Conservation (phyloP, 2,329 filamentous ascomycete genomes). For the Aureobasidium sp. region DNA sequence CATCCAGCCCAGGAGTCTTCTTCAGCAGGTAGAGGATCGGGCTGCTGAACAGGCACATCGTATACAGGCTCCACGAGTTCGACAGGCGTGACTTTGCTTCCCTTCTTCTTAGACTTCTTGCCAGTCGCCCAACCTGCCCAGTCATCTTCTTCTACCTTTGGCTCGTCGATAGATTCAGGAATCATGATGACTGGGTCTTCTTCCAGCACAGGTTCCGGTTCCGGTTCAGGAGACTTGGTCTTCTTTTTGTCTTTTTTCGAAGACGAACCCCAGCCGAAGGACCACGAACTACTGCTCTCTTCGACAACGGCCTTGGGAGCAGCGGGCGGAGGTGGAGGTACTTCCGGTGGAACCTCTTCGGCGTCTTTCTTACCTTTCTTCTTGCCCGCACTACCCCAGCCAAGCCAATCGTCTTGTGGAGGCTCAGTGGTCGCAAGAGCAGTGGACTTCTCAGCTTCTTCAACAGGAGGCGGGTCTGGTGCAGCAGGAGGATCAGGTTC, state of each 20-base stretch:
- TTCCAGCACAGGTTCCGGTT: slow-evolving; percentile 16
- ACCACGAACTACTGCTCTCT: slow-evolving; percentile 42
- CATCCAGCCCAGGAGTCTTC: slow-evolving; percentile 23
- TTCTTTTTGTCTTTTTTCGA: slow-evolving; percentile 47
- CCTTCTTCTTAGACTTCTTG: slow-evolving; percentile 48
- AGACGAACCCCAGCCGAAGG: slow-evolving; percentile 46
- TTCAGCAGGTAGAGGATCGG: slow-evolving; percentile 22
- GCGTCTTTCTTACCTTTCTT: slow-evolving; percentile 24
- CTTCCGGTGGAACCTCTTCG: slow-evolving; percentile 17
- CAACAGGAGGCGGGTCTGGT: slow-evolving; percentile 16
- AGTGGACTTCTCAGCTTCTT: slow-evolving; percentile 23
- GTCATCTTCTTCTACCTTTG: slow-evolving; percentile 42
- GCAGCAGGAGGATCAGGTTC: slow-evolving; percentile 17
- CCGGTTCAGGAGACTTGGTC: slow-evolving; percentile 19
- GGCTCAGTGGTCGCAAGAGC: slow-evolving; percentile 16
- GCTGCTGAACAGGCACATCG: slow-evolving; percentile 8
- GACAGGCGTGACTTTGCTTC: slow-evolving; percentile 39
- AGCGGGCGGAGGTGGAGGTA: slow-evolving; percentile 18
- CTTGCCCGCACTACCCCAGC: slow-evolving; percentile 22
- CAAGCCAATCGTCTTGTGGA: slow-evolving; percentile 20
- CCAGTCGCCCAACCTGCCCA: slow-evolving; percentile 38
- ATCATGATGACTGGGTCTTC: slow-evolving; percentile 26
- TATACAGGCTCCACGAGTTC: slow-evolving; percentile 31
- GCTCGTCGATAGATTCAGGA: slow-evolving; percentile 43
- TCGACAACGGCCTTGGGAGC: slow-evolving; percentile 15